phyloP scores from a whole-genome alignment of 176 grass and related monocot species.

The Miscanthus lutarioriparius region DNA sequence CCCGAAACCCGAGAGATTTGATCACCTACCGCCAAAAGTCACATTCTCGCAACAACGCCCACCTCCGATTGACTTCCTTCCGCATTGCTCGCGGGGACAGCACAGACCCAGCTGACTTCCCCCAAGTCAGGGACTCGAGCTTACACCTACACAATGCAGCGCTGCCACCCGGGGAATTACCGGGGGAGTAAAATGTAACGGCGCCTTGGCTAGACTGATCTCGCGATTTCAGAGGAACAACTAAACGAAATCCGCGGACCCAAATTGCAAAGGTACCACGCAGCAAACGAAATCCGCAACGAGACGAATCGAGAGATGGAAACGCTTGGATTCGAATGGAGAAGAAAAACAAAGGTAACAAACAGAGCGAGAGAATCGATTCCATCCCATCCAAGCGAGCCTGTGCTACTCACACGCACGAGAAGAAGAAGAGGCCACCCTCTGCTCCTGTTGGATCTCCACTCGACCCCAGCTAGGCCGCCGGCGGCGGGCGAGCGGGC shows the following conservation, averaged over 20 bases:
- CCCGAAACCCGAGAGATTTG: not conserved
- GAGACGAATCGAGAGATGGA: not conserved
- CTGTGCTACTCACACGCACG: not conserved
- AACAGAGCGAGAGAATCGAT: not conserved
- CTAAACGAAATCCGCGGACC: not conserved
- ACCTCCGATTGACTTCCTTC: not conserved
- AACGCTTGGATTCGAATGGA: not conserved
- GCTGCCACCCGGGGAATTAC: not conserved
- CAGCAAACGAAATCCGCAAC: not conserved
- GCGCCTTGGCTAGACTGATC: not conserved
- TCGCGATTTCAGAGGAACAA: not conserved
- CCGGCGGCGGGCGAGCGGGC: not conserved
- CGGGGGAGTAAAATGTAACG: not conserved
- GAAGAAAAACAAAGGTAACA: not conserved
- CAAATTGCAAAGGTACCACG: not conserved
- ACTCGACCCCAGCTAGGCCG: not conserved
- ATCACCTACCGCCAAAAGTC: not conserved
- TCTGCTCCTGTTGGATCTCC: constrained; percentile 4
- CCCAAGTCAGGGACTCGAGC: not conserved
- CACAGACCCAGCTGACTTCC: not conserved
- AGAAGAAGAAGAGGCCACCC: not conserved
- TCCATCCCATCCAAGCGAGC: not conserved
- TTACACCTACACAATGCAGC: not conserved
- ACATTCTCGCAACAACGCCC: not conserved
- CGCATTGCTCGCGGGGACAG: not conserved